Evolutionary conservation across 371 early-diverging fungal species (phyloP).

Genomic region (Rhizomucor pusillus): DNA sequence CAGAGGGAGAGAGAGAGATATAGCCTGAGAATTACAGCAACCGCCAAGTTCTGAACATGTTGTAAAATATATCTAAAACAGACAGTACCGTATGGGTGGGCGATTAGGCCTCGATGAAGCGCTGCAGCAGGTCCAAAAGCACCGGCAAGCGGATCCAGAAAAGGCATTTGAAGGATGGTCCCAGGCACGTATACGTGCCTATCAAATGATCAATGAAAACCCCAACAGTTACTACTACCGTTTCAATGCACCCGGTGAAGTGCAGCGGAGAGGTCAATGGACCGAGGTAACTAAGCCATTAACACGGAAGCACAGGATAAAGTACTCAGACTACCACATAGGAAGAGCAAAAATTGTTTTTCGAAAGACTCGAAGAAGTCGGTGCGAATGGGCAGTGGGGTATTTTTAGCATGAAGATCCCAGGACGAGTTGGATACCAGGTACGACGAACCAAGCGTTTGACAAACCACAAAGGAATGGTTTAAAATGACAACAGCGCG

Average conservation of each 20-base stretch:
- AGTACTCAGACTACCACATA: not conserved
- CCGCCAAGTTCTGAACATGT: no score
- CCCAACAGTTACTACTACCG: constrained; percentile 95
- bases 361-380: constrained; percentile 71
- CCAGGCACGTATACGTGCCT: constrained; percentile 81
- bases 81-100: constrained; percentile 69
- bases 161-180: constrained; percentile 93
- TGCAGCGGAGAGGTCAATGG: constrained; percentile 87
- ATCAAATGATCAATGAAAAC: constrained; percentile 80
- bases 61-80: constrained; percentile 10
- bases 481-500: not conserved
- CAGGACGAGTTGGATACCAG: constrained; percentile 93
- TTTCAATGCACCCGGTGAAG: constrained; percentile 93
- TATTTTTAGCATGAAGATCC: constrained; percentile 87
- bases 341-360: constrained; percentile 80
- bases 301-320: constrained; percentile 18
- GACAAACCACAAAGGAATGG: not conserved
- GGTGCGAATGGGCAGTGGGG: constrained; percentile 95
- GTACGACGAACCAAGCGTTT: constrained; percentile 26
- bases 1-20: no score
- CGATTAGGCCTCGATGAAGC: constrained; percentile 85
- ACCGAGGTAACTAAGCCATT: constrained; percentile 38
- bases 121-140: constrained; percentile 75
- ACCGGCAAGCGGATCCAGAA: constrained; percentile 56
- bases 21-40: no score